Base-by-base conservation (phyloP, 306 rosid species). In the Casuarina glauca region DNA sequence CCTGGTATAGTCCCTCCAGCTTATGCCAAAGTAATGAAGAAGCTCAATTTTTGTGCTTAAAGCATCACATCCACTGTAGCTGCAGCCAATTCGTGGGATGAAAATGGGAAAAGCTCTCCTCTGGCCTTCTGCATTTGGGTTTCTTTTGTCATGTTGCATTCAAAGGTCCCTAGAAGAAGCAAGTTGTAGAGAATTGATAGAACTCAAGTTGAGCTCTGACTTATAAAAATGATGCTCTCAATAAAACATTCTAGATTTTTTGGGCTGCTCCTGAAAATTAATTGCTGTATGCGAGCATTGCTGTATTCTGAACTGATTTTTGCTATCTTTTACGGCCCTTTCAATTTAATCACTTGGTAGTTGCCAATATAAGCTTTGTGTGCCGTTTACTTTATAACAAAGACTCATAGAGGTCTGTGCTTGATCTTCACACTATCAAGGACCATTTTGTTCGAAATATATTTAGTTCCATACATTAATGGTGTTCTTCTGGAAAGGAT, bases 1-100 rank as follows among this genome's bases (percentile, higher is more conserved):
- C 96, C 98, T 60, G 72, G 51, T 17, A 79, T 80, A 68, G 97
- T 95, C 63, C 93, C 93, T 55, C 73, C 32, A 54, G 97, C 97
- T 72, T 95, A 85, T 67, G 97, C 98, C 81, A 92, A 82, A 86
- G 93, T 91, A 80, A 95, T 95, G 97, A 92, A 92, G 96, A 95
- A 91, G 79, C 97, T 92, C 76, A 81, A 57, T 83, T 95, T 92
- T 82, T 79, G 90, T 76, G 85, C 76, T 76, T 90, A 89, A 82
- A 78, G 66, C 38, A 80, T 74, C 70, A 11, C 41, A 57, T 79
- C 64, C 3, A 58, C 20, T 43, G 48, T 38, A 26, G 78, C 80
- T 81, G 62, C 76, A 74, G 79, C 78, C 32, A 60, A 61, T 73
- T 81, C 46, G 72, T 13, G 36, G 74, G 71, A 19, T 73, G 74